Evolutionary conservation across 257 asterid genomes (phyloP).

Genomic region (Solanum rostratum): DNA sequence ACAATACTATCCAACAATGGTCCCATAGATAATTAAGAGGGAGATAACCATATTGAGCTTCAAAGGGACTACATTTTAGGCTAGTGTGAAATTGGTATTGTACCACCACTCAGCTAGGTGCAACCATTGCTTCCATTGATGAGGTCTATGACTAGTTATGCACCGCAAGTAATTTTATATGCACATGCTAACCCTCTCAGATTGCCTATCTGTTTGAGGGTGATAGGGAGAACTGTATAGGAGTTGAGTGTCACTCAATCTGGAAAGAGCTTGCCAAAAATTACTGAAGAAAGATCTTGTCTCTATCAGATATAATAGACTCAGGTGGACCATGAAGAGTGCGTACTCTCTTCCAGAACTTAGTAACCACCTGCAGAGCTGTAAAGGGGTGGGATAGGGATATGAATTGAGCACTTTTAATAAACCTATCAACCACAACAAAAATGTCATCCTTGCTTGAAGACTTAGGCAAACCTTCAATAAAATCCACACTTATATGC

Average conservation of each 20-base stretch:
- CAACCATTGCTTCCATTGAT: no score
- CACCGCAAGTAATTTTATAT: not conserved
- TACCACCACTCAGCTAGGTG: not conserved
- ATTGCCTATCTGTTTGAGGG: no score
- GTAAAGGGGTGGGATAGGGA: not conserved
- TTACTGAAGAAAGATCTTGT: not conserved
- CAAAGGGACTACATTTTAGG: not conserved
- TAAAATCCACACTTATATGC: no score
- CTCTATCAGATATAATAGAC: not conserved
- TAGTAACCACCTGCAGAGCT: not conserved
- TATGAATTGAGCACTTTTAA: no score
- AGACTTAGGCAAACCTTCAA: no score
- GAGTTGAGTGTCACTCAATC: not conserved
- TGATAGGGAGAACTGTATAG: no score
- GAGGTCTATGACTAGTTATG: no score
- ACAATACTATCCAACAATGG: rapidly evolving
- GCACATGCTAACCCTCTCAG: not conserved
- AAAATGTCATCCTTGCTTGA: no score
- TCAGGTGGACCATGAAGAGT: not conserved
- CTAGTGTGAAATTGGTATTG: not conserved
- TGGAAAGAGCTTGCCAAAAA: not conserved
- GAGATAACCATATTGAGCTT: not conserved
- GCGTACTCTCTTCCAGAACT: not conserved
- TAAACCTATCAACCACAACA: no score
- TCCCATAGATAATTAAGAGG: not conserved